Percentiles rank a stretch among this genome's conserved stretches.
These are phyloP conservation scores for Leonotis leonurus DNA, from an alignment of 257 asterid species.

Conservation along the genomic window DNA sequence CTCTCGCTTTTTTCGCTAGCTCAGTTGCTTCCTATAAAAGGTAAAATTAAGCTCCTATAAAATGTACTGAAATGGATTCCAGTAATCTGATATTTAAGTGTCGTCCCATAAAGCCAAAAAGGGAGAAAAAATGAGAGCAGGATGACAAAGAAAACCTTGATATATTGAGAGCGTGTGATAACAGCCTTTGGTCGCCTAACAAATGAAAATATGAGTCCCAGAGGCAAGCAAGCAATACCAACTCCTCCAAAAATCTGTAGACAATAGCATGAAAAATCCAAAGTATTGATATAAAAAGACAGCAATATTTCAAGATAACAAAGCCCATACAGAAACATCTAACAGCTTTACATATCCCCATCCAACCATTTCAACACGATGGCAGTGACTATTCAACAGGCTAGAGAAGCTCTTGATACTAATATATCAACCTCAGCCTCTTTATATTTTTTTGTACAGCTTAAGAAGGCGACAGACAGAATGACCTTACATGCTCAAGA, in stretches of 20 bases:
- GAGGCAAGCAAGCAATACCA: conserved; percentile 94
- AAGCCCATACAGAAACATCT: neutral
- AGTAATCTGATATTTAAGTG: conserved; percentile 7
- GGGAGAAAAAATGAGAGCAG: neutral
- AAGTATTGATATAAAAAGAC: conserved; percentile 3
- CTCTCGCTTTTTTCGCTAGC: conserved; percentile 87
- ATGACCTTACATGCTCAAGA: conserved; percentile 1
- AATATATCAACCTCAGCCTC: neutral
- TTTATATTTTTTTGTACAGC: neutral
- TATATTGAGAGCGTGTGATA: conserved; percentile 96
- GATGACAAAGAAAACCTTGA: conserved; percentile 51
- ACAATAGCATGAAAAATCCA: conserved; percentile 3
- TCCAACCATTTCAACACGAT: conserved; percentile 5
- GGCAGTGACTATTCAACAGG: conserved; percentile 3
- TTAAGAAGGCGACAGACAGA: neutral
- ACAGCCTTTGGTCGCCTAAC: conserved; percentile 99
- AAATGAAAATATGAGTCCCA: conserved; percentile 91
- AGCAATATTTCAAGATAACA: conserved; percentile 7
- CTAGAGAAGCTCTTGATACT: neutral
- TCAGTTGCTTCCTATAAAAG: conserved; percentile 89
- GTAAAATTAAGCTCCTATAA: conserved; percentile 20
- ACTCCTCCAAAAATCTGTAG: conserved; percentile 95
- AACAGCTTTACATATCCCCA: conserved; percentile 4
- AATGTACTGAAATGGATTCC: neutral
- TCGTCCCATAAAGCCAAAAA: conserved; percentile 1